Percentiles rank a stretch among this genome's conserved stretches.
phyloP scores from a whole-genome alignment of 2,329 filamentous ascomycete species.

The Herpotrichia juniperi region DNA sequence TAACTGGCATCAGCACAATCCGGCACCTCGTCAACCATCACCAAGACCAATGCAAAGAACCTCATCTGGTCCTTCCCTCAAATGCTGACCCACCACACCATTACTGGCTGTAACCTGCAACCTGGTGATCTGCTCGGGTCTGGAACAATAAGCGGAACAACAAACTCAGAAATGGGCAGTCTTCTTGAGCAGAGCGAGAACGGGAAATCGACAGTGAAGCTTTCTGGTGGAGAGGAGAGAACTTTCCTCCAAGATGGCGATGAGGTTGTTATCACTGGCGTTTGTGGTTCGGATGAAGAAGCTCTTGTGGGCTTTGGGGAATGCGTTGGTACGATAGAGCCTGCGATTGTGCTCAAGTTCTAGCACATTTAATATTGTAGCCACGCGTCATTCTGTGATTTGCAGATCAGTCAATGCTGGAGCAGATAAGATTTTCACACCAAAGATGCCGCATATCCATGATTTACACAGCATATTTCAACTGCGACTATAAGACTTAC shows the following conservation, averaged over 20 bases:
- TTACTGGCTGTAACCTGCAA: slow-evolving; percentile 76
- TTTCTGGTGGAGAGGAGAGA: slow-evolving; percentile 70
- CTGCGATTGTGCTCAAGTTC: slow-evolving; percentile 27
- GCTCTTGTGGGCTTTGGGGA: slow-evolving; percentile 79
- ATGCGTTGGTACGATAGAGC: slow-evolving; percentile 67
- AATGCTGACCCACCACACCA: slow-evolving; percentile 80
- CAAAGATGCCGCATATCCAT: too few species aligned
- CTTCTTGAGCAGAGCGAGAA: slow-evolving; percentile 74
- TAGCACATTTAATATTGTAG: background rate
- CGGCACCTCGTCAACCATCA: slow-evolving; percentile 63
- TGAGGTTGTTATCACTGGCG: slow-evolving; percentile 68
- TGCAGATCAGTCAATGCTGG: too few species aligned
- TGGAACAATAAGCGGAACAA: slow-evolving; percentile 75
- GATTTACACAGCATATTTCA: too few species aligned
- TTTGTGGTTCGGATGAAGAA: slow-evolving; percentile 66
- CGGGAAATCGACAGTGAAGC: slow-evolving; percentile 68
- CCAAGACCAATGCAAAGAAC: slow-evolving; percentile 66
- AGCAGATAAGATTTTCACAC: too few species aligned
- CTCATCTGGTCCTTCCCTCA: slow-evolving; percentile 84
- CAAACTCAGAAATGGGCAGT: slow-evolving; percentile 65
- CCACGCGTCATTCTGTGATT: too few species aligned
- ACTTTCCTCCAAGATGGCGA: slow-evolving; percentile 79
- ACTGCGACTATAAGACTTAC: too few species aligned
- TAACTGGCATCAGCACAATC: slow-evolving; percentile 45
- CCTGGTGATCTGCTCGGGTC: slow-evolving; percentile 78